Percentiles rank a stretch among this genome's conserved stretches.
Conservation (phyloP, 73 alveolate genomes). For the Uronychia setigera region DNA sequence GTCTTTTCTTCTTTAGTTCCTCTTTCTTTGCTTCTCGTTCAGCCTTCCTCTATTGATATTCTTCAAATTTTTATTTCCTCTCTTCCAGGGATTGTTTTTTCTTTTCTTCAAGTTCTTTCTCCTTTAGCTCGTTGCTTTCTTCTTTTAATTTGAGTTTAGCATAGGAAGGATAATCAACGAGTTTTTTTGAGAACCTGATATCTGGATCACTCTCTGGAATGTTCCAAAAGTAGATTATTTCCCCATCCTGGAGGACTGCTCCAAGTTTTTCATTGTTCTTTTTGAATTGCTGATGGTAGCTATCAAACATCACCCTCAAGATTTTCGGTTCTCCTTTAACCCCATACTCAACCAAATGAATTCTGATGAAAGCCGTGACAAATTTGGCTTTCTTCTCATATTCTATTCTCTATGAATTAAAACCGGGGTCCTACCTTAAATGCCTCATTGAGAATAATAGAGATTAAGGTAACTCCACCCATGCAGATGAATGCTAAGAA, state of each 20-base stretch:
- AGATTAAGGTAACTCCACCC: not conserved
- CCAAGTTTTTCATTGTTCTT: not conserved
- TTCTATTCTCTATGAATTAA: not conserved
- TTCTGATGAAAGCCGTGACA: not conserved
- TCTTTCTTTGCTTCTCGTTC: not conserved
- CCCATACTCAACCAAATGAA: not conserved
- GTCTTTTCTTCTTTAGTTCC: not conserved
- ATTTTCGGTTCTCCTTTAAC: slow-evolving; percentile 5
- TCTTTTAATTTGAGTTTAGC: not conserved
- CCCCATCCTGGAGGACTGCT: not conserved
- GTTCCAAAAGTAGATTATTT: not conserved
- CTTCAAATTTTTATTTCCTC: not conserved
- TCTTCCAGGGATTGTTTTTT: not conserved
- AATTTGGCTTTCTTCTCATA: slow-evolving; percentile 1
- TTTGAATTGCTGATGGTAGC: not conserved
- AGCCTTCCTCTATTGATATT: not conserved
- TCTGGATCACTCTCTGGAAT: slow-evolving; percentile 4
- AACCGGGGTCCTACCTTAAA: not conserved
- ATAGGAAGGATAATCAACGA: not conserved
- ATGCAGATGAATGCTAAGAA: not conserved
- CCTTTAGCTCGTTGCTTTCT: not conserved
- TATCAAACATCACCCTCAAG: not conserved
- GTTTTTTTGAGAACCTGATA: not conserved
- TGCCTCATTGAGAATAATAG: not conserved
- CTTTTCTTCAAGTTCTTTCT: not conserved